Conservation (phyloP, 768 basidiomycete species). For the Boletus rufocinnamomeus region DNA sequence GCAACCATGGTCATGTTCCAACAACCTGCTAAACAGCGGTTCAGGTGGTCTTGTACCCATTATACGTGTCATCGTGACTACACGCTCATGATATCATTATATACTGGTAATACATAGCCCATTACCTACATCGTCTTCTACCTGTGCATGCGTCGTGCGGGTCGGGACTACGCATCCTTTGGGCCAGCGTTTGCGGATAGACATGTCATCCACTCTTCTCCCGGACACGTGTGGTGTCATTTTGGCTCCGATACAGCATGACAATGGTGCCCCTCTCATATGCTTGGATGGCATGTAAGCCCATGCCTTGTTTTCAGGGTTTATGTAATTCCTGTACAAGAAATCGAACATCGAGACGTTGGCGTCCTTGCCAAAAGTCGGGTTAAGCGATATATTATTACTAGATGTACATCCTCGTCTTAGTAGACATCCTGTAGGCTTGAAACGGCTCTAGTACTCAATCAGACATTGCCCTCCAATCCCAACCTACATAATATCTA, state of each 20-base stretch:
- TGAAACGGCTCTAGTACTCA: not conserved
- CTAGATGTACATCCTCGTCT: not conserved
- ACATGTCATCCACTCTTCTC: not conserved
- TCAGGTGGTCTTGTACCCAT: too few relatives aligned
- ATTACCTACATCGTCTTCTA: not conserved
- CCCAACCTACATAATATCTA: too few relatives aligned
- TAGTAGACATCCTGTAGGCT: not conserved
- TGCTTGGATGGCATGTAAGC: not conserved
- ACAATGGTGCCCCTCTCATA: not conserved
- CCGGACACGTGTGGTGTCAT: not conserved
- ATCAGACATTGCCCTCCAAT: too few relatives aligned
- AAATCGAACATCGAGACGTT: not conserved
- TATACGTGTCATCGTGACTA: not conserved
- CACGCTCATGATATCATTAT: not conserved
- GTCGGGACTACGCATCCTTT: too few relatives aligned
- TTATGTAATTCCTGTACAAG: conserved; percentile 33
- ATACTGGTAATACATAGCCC: not conserved
- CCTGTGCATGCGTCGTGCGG: too few relatives aligned
- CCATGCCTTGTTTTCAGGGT: not conserved
- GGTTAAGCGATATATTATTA: not conserved
- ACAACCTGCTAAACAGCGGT: too few relatives aligned
- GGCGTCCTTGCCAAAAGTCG: too few relatives aligned
- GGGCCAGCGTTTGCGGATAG: not conserved
- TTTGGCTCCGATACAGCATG: not conserved
- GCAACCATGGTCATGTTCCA: conserved; percentile 48